Evolutionary conservation across 192 early-diverging fungal genomes (phyloP), one percentile per base, ranked within the genome.

Genomic region (Allomyces macrogynus): DNA sequence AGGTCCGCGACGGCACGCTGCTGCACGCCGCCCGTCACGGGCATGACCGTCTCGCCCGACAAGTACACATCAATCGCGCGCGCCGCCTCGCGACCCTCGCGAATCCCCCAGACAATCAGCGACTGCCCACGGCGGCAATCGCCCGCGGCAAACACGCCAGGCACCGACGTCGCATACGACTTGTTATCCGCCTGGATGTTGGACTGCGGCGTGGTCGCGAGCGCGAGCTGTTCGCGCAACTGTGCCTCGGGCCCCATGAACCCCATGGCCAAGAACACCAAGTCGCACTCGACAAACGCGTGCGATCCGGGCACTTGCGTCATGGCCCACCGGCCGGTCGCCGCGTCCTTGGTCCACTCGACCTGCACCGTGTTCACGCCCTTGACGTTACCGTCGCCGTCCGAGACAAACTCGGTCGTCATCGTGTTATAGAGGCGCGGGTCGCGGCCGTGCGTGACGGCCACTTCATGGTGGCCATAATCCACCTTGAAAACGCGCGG

Each of bases 41-140:
- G 93, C 72, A 98, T 69, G 18, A 83, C 75, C 24, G 90, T 95
- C 68, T 79, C 79, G 65, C 86, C 88, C 72, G 81, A 82, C 70
- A 99, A 72, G 72, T 76, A 83, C 65, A 86, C 68, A 70, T 99
- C 95, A 25, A 96, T 81, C 72, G 96, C 91, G 42, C 93, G 81
- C 11, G 95, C 95, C 62, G 87, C 86, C 78, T 92, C 86, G 61
- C 95, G 83, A 62, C 95, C 95, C 74, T 99, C 95, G 73, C 93
- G 95, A 75, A 99, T 96, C 71, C 89, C 95, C 90, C 91, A 94
- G 42, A 99, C 95, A 70, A 99, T 91, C 63, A 99, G 75, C 40
- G 81, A 85, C 80, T 95, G 92, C 14, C 95, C 95, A 23, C 95
- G 83, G 61, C 95, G 87, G 75, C 91, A 94, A 79, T 99, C 95